phyloP scores from a whole-genome alignment of 2,329 filamentous ascomycete species.

The Madurella mycetomatis region DNA sequence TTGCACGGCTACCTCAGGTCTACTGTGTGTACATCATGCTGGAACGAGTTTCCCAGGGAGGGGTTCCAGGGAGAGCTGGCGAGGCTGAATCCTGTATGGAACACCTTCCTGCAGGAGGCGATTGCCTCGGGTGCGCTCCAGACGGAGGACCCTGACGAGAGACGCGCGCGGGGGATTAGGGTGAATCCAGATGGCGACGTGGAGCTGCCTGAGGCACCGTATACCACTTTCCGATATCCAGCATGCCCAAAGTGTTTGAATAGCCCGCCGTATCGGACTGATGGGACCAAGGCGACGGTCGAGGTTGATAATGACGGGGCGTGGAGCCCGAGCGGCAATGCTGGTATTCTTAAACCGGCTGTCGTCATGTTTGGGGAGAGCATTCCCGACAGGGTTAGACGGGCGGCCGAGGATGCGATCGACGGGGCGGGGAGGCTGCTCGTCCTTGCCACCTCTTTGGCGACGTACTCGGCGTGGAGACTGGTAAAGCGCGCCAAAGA shows the following conservation, averaged over 20 bases:
- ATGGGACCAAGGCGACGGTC: constrained; percentile 54
- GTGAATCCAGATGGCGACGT: constrained; percentile 95
- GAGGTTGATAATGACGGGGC: constrained; percentile 76
- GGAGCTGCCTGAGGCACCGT: constrained; percentile 80
- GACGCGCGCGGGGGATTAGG: constrained; percentile 64
- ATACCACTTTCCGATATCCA: constrained; percentile 86
- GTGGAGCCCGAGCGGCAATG: constrained; percentile 61
- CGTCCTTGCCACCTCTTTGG: constrained; percentile 82
- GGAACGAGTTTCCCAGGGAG: constrained; percentile 63
- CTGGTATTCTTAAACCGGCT: constrained; percentile 83
- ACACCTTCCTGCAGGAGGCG: constrained; percentile 67
- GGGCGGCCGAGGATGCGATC: constrained; percentile 72
- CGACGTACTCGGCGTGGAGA: constrained; percentile 93
- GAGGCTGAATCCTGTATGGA: constrained; percentile 81
- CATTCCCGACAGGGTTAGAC: constrained; percentile 65
- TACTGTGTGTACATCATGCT: constrained; percentile 76
- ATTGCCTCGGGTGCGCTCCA: constrained; percentile 70
- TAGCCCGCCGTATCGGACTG: constrained; percentile 51
- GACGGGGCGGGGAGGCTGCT: constrained; percentile 72
- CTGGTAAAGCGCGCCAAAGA: constrained; percentile 80
- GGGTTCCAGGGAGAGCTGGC: constrained; percentile 73
- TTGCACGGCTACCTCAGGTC: constrained; percentile 86
- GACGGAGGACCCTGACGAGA: constrained; percentile 69
- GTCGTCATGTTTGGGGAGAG: constrained; percentile 97
- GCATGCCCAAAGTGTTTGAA: constrained; percentile 76